Evolutionary conservation across 257 asterid genomes (phyloP).

Genomic region (Sherardia arvensis): DNA sequence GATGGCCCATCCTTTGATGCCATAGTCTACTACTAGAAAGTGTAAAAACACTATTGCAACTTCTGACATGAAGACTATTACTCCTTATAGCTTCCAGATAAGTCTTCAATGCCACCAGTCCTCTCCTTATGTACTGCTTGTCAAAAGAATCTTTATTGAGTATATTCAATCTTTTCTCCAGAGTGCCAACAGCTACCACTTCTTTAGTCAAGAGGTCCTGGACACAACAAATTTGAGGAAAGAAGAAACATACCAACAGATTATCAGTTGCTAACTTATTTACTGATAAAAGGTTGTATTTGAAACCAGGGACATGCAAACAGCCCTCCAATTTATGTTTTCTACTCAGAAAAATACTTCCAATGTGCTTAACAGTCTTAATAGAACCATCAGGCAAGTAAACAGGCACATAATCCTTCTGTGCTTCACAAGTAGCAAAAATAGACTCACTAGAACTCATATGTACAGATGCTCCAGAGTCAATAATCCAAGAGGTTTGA

Average conservation of each 20-base stretch:
- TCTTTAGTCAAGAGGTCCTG: neutral
- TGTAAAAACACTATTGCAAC: neutral
- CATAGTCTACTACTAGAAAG: neutral
- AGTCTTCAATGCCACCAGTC: neutral
- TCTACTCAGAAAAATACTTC: no score
- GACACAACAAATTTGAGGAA: neutral
- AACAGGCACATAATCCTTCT: no score
- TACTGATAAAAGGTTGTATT: neutral
- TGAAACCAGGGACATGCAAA: neutral
- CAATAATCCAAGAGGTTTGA: no score
- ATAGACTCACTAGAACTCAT: no score
- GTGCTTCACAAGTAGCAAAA: no score
- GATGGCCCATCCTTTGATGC: neutral
- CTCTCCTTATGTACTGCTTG: no score
- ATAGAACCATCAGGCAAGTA: no score
- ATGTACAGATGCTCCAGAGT: no score
- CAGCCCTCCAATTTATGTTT: neutral
- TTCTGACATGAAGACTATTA: neutral
- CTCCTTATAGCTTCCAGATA: no score
- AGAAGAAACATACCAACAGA: neutral
- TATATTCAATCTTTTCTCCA: neutral
- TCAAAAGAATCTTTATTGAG: neutral
- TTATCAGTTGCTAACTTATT: neutral
- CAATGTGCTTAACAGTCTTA: no score
- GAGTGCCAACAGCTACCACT: neutral